A percentile compares a stretch with the other conserved stretches of the same genome.
Evolutionary conservation across 2,329 filamentous ascomycete species (phyloP).

Genomic region (Apiospora malaysiana): DNA sequence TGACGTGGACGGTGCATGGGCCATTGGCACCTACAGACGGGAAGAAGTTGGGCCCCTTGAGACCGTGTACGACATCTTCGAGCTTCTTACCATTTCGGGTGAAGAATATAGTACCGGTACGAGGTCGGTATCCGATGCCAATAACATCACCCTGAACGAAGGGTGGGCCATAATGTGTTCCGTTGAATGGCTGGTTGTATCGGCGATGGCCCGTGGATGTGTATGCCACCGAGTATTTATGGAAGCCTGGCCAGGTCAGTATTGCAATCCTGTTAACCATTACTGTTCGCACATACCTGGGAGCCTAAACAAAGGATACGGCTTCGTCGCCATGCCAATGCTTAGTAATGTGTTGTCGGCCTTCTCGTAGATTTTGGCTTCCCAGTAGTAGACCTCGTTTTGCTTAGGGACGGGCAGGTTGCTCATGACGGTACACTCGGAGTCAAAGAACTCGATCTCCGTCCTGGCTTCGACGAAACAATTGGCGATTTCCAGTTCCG

Average conservation of each 20-base stretch:
- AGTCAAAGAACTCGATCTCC: constrained; percentile 98
- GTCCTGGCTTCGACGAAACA: constrained; percentile 97
- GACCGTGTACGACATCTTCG: constrained; percentile 89
- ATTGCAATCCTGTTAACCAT: background rate
- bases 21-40: constrained; percentile 96
- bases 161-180: constrained; percentile 79
- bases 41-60: constrained; percentile 97
- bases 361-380: constrained; percentile 98
- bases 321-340: constrained; percentile 95
- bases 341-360: constrained; percentile 85
- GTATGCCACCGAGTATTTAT: constrained; percentile 92
- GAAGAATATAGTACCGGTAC: constrained; percentile 95
- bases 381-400: constrained; percentile 99
- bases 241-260: constrained; percentile 66
- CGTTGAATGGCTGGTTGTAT: constrained; percentile 89
- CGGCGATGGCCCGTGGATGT: constrained; percentile 85
- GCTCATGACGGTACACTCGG: constrained; percentile 95
- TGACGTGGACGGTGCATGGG: constrained; percentile 91
- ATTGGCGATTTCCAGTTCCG: constrained; percentile 97
- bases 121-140: constrained; percentile 91
- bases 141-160: constrained; percentile 95
- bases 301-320: constrained; percentile 91
- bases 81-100: constrained; percentile 97
- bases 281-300: constrained; percentile 72
- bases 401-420: constrained; percentile 97